Evolutionary conservation across 2,329 filamentous ascomycete species (phyloP).

Genomic region (Neocucurbitaria cava): DNA sequence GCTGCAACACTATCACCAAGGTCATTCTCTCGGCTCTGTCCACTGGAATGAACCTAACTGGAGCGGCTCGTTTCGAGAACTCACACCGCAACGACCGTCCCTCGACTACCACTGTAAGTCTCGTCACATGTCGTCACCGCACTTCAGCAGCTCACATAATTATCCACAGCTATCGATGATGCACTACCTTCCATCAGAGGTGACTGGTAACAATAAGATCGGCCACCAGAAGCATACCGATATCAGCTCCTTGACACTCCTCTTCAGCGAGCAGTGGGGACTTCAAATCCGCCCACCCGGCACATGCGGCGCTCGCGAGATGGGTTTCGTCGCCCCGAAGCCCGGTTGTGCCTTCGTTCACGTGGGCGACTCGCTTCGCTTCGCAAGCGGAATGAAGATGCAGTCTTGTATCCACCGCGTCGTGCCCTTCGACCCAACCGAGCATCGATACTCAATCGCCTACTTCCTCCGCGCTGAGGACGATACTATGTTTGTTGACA

Average conservation of each 20-base stretch:
- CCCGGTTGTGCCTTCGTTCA: constrained; percentile 63
- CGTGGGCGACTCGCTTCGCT: constrained; percentile 66
- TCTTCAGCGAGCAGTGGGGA: constrained; percentile 64
- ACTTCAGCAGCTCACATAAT: neutral
- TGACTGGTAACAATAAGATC: constrained; percentile 27
- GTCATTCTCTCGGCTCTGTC: constrained; percentile 58
- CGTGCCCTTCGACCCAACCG: constrained; percentile 58
- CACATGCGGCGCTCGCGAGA: constrained; percentile 42
- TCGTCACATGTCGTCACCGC: neutral
- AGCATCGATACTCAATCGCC: constrained; percentile 66
- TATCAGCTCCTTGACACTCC: constrained; percentile 39
- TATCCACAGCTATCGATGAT: constrained; percentile 36
- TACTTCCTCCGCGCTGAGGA: constrained; percentile 66
- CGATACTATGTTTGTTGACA: constrained; percentile 63
- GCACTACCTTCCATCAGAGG: constrained; percentile 40
- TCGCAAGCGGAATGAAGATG: constrained; percentile 61
- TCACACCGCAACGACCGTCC: constrained; percentile 40
- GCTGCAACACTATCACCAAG: constrained; percentile 40
- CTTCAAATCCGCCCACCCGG: constrained; percentile 63
- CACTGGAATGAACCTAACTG: constrained; percentile 33
- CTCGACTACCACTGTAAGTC: constrained; percentile 38
- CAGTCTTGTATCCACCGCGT: constrained; percentile 66
- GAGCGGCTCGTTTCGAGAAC: constrained; percentile 38
- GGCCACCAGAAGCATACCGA: constrained; percentile 46
- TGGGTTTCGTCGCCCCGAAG: constrained; percentile 57